Evolutionary conservation across 495 filamentous ascomycete genomes (phyloP).

Genomic region (Aspergillus nanangensis): DNA sequence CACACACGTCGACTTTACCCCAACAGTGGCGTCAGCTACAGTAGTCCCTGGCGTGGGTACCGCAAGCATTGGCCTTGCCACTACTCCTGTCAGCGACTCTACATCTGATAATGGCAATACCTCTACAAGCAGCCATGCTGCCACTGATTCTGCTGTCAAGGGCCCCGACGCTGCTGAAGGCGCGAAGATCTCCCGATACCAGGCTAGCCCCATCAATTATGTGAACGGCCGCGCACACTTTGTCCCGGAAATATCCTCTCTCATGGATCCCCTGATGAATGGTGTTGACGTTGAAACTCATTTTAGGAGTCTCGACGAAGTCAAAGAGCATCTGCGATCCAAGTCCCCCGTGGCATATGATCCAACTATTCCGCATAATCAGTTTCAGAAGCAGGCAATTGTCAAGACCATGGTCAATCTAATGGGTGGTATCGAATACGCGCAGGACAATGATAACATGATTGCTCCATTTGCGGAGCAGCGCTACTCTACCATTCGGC

Average conservation of each 20-base stretch:
- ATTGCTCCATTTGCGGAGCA: conserved; percentile 20
- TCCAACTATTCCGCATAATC: conserved; percentile 13
- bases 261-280: neutral
- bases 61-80: too few species aligned
- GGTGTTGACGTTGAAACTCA: neutral
- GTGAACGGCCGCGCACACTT: neutral
- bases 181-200: neutral
- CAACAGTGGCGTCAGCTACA: too few species aligned
- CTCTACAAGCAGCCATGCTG: neutral
- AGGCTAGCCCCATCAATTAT: neutral
- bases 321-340: neutral
- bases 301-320: conserved; percentile 8
- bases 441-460: conserved; percentile 31
- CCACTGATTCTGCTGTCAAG: neutral
- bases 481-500: conserved; percentile 5
- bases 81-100: neutral
- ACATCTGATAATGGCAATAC: neutral
- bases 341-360: conserved; percentile 1
- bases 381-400: conserved; percentile 14
- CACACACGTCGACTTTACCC: too few species aligned
- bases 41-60: too few species aligned
- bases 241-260: neutral
- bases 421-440: conserved; percentile 12
- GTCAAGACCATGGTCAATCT: conserved; percentile 15
- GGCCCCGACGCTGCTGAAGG: neutral